Evolutionary conservation across 352 stramenopile genomes (phyloP).

Genomic region (Pythium aristosporum): DNA sequence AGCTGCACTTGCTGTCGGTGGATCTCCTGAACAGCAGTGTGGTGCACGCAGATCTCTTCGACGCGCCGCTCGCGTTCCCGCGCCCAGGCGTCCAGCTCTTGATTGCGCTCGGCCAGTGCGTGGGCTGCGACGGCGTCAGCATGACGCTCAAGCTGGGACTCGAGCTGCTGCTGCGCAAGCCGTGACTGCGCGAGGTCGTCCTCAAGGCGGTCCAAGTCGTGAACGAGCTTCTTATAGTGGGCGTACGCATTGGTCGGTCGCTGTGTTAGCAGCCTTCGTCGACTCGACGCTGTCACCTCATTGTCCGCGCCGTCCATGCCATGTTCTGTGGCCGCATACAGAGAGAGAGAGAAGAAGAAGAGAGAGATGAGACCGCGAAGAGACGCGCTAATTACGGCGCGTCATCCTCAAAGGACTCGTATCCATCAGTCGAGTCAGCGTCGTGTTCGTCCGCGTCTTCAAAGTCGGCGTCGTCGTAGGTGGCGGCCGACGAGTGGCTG

Average conservation of each 20-base stretch:
- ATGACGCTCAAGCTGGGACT: constrained; percentile 26
- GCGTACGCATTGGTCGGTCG: constrained; percentile 36
- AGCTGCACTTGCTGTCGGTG: constrained; percentile 33
- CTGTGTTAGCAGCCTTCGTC: not conserved
- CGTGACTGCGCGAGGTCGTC: constrained; percentile 37
- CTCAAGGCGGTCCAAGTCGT: constrained; percentile 47
- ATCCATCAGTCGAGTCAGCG: constrained; percentile 20
- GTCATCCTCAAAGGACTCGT: constrained; percentile 19
- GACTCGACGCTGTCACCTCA: not conserved
- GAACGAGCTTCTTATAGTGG: constrained; percentile 55
- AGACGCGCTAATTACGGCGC: constrained; percentile 7
- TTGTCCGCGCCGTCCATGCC: not conserved
- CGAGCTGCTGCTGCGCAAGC: constrained; percentile 28
- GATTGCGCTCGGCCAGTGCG: constrained; percentile 23
- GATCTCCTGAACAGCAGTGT: constrained; percentile 24
- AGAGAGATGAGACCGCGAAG: not conserved
- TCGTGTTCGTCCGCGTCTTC: constrained; percentile 11
- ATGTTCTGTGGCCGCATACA: not conserved
- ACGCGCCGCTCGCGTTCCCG: constrained; percentile 40
- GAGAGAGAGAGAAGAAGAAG: not conserved
- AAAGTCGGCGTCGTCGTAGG: constrained; percentile 18
- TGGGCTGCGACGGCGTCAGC: constrained; percentile 1
- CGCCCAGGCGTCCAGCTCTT: constrained; percentile 35
- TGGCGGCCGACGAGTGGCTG: constrained; percentile 1
- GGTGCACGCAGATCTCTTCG: constrained; percentile 35